Percentiles rank a stretch among this genome's conserved stretches.
Conservation (phyloP, 2,329 filamentous ascomycete genomes). For the Fusarium fujikuroi region DNA sequence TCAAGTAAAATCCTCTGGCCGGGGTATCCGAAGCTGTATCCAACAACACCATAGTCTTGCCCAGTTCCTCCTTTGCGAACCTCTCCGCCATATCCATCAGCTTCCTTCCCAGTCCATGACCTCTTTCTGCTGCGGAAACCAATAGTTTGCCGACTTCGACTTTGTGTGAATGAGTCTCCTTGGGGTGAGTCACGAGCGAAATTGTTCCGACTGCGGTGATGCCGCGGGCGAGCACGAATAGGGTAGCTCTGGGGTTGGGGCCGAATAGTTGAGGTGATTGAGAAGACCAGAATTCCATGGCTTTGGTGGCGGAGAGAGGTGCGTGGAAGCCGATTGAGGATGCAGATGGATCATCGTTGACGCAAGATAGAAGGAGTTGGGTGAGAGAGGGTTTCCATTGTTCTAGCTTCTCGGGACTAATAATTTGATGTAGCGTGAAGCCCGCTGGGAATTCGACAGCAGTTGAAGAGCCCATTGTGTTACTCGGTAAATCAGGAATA, state of each 20-base stretch:
- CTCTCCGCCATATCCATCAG: background rate
- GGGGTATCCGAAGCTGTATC: background rate
- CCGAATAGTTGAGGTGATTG: background rate
- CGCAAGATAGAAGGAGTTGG: background rate
- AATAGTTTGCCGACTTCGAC: background rate
- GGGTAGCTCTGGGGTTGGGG: background rate
- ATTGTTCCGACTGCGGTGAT: background rate
- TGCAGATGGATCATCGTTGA: background rate
- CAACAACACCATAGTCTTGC: background rate
- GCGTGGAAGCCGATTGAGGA: conserved; percentile 4
- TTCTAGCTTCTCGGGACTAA: background rate
- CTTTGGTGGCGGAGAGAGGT: background rate
- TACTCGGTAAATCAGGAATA: fast-evolving
- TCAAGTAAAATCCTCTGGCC: background rate
- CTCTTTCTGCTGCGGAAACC: background rate
- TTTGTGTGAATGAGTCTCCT: background rate
- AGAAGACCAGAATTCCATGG: background rate
- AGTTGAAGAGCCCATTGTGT: background rate
- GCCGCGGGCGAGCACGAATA: background rate
- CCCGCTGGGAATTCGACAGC: background rate
- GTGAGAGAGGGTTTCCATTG: background rate
- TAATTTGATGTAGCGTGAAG: background rate
- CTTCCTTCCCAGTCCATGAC: background rate
- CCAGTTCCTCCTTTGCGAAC: background rate
- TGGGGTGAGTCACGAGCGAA: background rate